Evolutionary conservation across 495 filamentous ascomycete species (phyloP), one percentile per base, ranked within the genome.

Genomic region (Xylaria palmicola): DNA sequence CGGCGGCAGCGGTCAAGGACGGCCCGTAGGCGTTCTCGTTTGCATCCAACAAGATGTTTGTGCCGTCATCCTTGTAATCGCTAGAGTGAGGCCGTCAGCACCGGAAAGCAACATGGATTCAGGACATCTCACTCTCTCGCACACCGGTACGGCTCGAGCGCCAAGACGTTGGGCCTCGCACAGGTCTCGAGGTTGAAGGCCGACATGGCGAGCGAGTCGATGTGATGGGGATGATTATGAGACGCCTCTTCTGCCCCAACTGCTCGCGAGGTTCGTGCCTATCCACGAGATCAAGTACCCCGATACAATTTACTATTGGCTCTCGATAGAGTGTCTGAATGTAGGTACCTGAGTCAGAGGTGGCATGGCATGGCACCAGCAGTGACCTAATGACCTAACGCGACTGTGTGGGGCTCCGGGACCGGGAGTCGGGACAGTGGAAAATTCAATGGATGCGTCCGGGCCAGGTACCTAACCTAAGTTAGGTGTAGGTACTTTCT

Each of bases 31-130:
- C 92, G 71, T 98, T 98, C 75, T 98, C 94, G 65, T 98, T 98
- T 59, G 95, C 94, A 70, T 98, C 94, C 59, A 98, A 89, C 29
- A 98, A 86, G 58, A 98, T 88, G 72, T 98, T 98, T 47, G 88
- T 96, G 64, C 94, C 95, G 69, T 98, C 90, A 71, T 98, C 94
- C 82, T 98, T 96, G 82, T 98, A 98, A 84, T 98, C 93, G 82
- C 91, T 96, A 74, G 15, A 41, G 48, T 43, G 34, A 8, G 26
- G 13, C 51, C 39, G 50, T 77, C 36, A 77, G 74, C 26, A 29
- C 62, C 59, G 53, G 20, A 20, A 30, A 37, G 12, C 24, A 9
- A 45, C 8, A 5, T n/a, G 32, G 59, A 71, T 60, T 65, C 79
- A 74, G 8, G 43, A 56, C 29, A 39, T 77, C 87, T 72, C 77